Conservation (phyloP, 2,329 filamentous ascomycete species). For the Hymenoscyphus fructigenus region DNA sequence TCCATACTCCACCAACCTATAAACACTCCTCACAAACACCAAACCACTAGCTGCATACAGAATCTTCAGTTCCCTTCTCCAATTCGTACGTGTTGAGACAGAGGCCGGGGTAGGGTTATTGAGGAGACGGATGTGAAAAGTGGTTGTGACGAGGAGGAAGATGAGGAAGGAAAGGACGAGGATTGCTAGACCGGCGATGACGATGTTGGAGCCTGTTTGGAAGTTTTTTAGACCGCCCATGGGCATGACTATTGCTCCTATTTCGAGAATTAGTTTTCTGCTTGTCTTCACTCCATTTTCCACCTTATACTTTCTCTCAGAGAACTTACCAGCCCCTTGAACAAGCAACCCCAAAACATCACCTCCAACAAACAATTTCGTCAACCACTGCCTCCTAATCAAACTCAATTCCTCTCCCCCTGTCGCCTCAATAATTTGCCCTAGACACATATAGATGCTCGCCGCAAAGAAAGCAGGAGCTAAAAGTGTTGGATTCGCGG, state of each 20-base stretch:
- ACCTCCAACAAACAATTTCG: slow-evolving; percentile 15
- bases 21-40: not conserved
- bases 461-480: slow-evolving; percentile 41
- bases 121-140: slow-evolving; percentile 5
- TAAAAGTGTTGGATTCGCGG: slow-evolving; percentile 39
- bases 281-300: no score
- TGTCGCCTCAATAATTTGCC: slow-evolving; percentile 38
- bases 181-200: slow-evolving; percentile 9
- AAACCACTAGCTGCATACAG: not conserved
- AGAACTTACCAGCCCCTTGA: not conserved
- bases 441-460: slow-evolving; percentile 41
- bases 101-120: not conserved
- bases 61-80: not conserved
- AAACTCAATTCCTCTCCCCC: slow-evolving; percentile 37
- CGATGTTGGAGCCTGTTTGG: slow-evolving; percentile 6
- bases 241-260: slow-evolving; percentile 4
- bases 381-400: slow-evolving; percentile 38
- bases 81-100: not conserved
- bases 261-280: no score
- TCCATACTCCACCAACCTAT: no score
- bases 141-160: slow-evolving; percentile 4
- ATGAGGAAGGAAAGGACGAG: slow-evolving; percentile 7
- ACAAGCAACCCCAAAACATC: not conserved
- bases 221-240: not conserved
- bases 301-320: no score